These are phyloP conservation scores for Ganoderma sinense DNA, from an alignment of 1,284 basidiomycete genomes.

Conservation along the genomic window DNA sequence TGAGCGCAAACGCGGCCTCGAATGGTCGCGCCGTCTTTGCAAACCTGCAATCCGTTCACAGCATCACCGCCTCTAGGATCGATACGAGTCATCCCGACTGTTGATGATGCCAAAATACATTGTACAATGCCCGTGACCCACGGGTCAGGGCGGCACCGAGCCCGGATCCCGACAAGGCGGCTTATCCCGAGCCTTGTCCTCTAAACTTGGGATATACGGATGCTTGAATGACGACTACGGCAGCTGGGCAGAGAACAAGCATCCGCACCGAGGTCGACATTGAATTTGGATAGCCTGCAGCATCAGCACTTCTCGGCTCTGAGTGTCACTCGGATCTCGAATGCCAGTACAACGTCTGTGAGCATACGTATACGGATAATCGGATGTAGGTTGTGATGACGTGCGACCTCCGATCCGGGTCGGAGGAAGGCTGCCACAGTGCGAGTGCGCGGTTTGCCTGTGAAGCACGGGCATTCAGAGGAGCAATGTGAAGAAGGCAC, in stretches of 20 bases:
- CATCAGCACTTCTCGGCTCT: background rate
- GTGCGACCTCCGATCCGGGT: conserved; percentile 14
- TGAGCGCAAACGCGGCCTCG: conserved; percentile 4
- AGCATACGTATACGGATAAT: background rate
- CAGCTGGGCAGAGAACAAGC: background rate
- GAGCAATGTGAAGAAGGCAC: background rate
- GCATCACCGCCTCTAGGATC: background rate
- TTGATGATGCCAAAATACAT: no score
- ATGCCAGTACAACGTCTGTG: background rate
- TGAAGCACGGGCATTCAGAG: background rate
- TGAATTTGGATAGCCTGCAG: background rate
- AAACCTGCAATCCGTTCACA: background rate
- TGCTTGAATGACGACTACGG: background rate
- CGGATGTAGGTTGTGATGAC: background rate
- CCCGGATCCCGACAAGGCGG: background rate
- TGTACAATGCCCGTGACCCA: background rate
- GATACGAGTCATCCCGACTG: no score
- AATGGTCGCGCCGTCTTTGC: conserved; percentile 20
- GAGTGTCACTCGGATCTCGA: background rate
- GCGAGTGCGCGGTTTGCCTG: background rate
- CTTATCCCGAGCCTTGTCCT: background rate
- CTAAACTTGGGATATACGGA: background rate
- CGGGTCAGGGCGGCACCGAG: background rate
- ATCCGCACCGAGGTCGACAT: background rate
- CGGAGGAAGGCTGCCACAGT: conserved; percentile 12